Evolutionary conservation across 2,329 filamentous ascomycete genomes (phyloP).

Genomic region (Neonectria punicea): DNA sequence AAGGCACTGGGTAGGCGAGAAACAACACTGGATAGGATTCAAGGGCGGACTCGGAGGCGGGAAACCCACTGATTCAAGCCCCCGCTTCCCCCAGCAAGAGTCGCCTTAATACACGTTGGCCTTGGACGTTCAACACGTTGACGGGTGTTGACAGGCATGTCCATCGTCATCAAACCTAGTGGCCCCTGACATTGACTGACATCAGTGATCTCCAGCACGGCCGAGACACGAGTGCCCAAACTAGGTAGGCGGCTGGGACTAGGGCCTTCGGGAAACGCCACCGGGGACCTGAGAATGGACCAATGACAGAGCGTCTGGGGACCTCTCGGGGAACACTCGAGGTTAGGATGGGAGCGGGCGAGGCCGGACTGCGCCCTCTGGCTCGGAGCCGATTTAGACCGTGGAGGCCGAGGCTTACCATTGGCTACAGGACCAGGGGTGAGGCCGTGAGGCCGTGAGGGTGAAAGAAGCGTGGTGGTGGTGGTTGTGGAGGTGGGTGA

Average conservation of each 20-base stretch:
- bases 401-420: slow-evolving; percentile 33
- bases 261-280: slow-evolving; percentile 24
- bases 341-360: slow-evolving; percentile 27
- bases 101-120: slow-evolving; percentile 8
- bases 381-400: slow-evolving; percentile 40
- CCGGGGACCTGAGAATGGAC: slow-evolving; percentile 29
- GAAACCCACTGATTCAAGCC: too few species aligned
- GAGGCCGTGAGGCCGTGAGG: neutral
- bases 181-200: slow-evolving; percentile 36
- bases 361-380: slow-evolving; percentile 40
- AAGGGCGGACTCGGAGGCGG: slow-evolving; percentile 1
- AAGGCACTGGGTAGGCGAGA: slow-evolving; percentile 5
- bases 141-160: slow-evolving; percentile 31
- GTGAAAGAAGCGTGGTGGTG: neutral
- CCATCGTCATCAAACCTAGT: slow-evolving; percentile 29
- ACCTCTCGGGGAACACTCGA: slow-evolving; percentile 16
- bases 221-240: slow-evolving; percentile 37
- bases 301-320: slow-evolving; percentile 30
- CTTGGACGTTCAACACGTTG: neutral
- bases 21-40: neutral
- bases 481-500: neutral
- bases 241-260: slow-evolving; percentile 31
- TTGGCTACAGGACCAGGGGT: slow-evolving; percentile 29
- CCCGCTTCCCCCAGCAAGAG: slow-evolving; percentile 20
- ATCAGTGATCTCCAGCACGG: slow-evolving; percentile 40